These are phyloP conservation scores for Phanerodontia chrysosporium DNA, from an alignment of 768 basidiomycete species.

Conservation along the genomic window DNA sequence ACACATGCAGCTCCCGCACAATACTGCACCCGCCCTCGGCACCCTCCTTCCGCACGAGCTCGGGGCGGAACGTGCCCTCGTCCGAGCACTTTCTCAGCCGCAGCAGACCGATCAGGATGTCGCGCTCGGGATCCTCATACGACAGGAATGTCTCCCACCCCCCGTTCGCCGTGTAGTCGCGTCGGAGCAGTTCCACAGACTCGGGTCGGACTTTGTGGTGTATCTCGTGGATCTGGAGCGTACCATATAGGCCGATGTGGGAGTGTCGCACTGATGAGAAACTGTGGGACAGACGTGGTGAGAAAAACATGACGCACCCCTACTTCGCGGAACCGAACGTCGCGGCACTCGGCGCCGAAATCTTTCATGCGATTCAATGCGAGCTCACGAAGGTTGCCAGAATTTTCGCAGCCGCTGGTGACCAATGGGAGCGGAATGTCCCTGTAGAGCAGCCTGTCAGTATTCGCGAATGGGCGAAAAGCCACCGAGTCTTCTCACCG, in stretches of 20 bases:
- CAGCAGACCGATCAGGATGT: constrained; percentile 92
- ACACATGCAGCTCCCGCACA: constrained; percentile 94
- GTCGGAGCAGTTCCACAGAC: constrained; percentile 88
- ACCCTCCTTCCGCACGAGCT: constrained; percentile 65
- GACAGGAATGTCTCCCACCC: constrained; percentile 99
- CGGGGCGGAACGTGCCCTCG: constrained; percentile 94
- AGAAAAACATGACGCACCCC: constrained; percentile 58
- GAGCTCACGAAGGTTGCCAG: constrained; percentile 92
- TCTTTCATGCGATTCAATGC: constrained; percentile 98
- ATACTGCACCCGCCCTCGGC: constrained; percentile 84
- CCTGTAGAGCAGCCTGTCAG: constrained; percentile 36
- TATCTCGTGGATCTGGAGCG: constrained; percentile 87
- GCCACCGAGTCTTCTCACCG: constrained; percentile 44
- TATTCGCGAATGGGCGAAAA: neutral
- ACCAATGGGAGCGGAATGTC: constrained; percentile 97
- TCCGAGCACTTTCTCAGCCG: constrained; percentile 93
- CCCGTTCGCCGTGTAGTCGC: constrained; percentile 96
- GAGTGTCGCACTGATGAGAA: constrained; percentile 7
- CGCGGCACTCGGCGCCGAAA: constrained; percentile 95
- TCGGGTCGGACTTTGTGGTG: constrained; percentile 97
- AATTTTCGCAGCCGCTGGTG: constrained; percentile 95
- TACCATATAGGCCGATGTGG: constrained; percentile 6
- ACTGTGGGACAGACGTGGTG: neutral
- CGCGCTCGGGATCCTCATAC: constrained; percentile 96
- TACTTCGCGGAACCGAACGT: constrained; percentile 97